phyloP scores from a whole-genome alignment of 805 yeast genomes.

The Candida maris region DNA sequence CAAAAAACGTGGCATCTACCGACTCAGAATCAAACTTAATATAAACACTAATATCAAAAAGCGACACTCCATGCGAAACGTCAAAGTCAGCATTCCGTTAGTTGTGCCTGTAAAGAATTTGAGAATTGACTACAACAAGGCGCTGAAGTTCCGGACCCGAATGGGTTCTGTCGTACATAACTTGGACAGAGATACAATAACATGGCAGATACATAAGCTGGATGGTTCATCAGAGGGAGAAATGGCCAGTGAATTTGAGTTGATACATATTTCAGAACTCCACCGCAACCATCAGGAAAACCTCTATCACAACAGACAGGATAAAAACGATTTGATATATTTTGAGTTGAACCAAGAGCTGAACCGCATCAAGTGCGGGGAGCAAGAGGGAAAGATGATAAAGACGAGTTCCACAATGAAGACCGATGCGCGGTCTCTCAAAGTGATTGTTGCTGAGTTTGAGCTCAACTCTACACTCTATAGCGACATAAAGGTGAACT shows the following conservation, averaged over 20 bases:
- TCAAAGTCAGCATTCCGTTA: conserved; percentile 63
- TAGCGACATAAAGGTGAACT: conserved; percentile 65
- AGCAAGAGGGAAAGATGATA: conserved; percentile 4
- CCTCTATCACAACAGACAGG: conserved; percentile 27
- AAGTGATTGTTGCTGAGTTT: conserved; percentile 34
- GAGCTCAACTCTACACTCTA: conserved; percentile 62
- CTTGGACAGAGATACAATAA: conserved; percentile 62
- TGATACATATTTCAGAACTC: conserved; percentile 19
- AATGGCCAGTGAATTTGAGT: conserved; percentile 34
- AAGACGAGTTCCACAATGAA: conserved; percentile 4
- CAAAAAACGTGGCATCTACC: conserved; percentile 39
- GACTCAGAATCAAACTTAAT: conserved; percentile 48
- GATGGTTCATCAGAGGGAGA: conserved; percentile 47
- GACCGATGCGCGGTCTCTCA: not conserved
- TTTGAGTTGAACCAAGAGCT: conserved; percentile 29
- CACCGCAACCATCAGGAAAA: conserved; percentile 17
- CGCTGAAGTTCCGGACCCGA: conserved; percentile 67
- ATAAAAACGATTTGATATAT: conserved; percentile 32
- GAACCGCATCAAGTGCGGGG: conserved; percentile 35
- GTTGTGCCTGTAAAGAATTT: conserved; percentile 20
- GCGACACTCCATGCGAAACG: conserved; percentile 56
- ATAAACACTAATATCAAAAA: conserved; percentile 61
- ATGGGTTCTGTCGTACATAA: conserved; percentile 68
- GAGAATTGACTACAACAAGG: conserved; percentile 39
- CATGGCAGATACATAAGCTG: conserved; percentile 69